Evolutionary conservation across 2,329 filamentous ascomycete species (phyloP).

Genomic region (Fusarium albidum): DNA sequence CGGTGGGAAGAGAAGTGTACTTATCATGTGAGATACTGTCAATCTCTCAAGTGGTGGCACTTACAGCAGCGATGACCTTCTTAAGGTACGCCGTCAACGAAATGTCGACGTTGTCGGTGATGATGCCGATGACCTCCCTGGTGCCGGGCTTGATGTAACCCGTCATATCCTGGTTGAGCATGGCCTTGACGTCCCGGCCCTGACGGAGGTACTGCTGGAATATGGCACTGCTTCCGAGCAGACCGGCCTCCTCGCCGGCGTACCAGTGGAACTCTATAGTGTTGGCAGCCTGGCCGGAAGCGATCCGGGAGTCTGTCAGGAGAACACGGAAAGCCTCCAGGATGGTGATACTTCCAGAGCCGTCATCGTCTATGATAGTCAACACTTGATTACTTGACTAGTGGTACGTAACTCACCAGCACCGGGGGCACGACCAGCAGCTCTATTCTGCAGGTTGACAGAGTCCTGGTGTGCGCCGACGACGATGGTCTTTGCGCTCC

Average conservation of each 20-base stretch:
- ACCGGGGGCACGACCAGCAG: conserved; percentile 27
- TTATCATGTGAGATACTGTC: accelerated
- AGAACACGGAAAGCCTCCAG: conserved; percentile 80
- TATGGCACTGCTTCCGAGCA: conserved; percentile 73
- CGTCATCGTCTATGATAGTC: conserved; percentile 37
- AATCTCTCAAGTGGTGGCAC: background rate
- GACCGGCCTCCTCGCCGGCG: conserved; percentile 80
- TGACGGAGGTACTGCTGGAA: conserved; percentile 48
- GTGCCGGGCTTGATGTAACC: conserved; percentile 47
- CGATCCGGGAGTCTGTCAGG: conserved; percentile 68
- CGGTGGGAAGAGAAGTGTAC: conserved; percentile 51
- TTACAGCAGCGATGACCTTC: conserved; percentile 44
- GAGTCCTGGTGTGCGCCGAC: conserved; percentile 84
- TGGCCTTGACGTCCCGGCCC: conserved; percentile 48
- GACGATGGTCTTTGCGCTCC: conserved; percentile 76
- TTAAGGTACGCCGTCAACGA: conserved; percentile 49
- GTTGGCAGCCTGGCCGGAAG: conserved; percentile 69
- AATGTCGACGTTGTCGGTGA: conserved; percentile 50
- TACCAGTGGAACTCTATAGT: conserved; percentile 91
- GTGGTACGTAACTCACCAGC: no score
- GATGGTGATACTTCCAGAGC: conserved; percentile 65
- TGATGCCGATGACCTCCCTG: conserved; percentile 46
- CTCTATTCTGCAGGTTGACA: conserved; percentile 62
- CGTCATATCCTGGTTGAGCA: conserved; percentile 56
- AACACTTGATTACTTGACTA: no score